Evolutionary conservation across 2,329 filamentous ascomycete genomes (phyloP).

Genomic region (Fusarium brevicatenulatum): DNA sequence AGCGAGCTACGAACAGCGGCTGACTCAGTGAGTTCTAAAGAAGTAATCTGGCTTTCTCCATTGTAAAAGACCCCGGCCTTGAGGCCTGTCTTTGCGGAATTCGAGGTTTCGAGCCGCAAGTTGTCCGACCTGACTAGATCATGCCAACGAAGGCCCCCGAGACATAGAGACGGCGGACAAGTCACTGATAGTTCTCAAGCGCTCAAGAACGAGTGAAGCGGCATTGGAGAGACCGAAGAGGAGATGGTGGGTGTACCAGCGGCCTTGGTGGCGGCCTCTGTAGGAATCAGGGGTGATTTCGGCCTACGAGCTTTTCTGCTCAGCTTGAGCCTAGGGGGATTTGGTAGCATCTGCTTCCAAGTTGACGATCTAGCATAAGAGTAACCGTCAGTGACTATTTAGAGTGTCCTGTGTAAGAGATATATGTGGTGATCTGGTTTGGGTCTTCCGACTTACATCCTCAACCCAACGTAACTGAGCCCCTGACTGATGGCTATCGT

Average conservation of each 20-base stretch:
- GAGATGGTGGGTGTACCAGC: too few species aligned
- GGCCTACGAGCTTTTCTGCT: neutral
- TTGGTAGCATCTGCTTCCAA: neutral
- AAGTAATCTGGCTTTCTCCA: neutral
- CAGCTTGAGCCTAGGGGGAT: rapidly evolving
- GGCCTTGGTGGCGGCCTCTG: too few species aligned
- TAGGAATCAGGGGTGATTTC: neutral
- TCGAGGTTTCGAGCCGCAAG: neutral
- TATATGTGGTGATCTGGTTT: neutral
- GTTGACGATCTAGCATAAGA: rapidly evolving
- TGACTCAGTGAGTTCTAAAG: too few species aligned
- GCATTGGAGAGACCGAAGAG: too few species aligned
- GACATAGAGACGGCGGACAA: too few species aligned
- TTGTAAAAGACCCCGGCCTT: too few species aligned
- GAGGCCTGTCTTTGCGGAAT: neutral
- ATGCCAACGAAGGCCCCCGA: too few species aligned
- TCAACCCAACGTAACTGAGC: neutral
- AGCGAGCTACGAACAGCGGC: neutral
- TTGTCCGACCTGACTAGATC: neutral
- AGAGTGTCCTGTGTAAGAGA: neutral
- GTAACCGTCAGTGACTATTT: neutral
- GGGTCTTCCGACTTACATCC: neutral
- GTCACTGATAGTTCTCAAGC: too few species aligned
- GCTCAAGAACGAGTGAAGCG: neutral
- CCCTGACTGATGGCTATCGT: neutral